A percentile compares a stretch with the other conserved stretches of the same genome.
Conservation (phyloP, 2,329 filamentous ascomycete genomes). For the Tolypocladium tundrense region DNA sequence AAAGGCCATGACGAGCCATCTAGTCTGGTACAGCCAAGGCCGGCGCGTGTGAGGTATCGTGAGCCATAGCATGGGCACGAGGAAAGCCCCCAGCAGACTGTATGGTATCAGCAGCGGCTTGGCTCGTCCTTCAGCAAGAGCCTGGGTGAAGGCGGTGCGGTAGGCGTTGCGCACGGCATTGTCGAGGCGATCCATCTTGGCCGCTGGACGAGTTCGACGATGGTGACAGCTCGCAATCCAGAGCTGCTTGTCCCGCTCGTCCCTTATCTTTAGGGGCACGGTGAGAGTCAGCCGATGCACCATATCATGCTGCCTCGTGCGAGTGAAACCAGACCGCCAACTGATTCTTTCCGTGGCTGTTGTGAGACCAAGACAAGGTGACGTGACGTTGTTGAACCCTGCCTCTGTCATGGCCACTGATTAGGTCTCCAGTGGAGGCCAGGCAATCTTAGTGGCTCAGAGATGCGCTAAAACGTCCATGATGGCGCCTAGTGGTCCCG, state of each 20-base stretch:
- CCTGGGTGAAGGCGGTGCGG: constrained; percentile 23
- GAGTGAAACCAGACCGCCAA: background rate
- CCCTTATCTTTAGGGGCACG: background rate
- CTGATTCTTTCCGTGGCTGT: background rate
- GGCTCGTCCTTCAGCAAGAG: constrained; percentile 25
- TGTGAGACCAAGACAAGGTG: background rate
- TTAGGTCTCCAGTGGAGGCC: background rate
- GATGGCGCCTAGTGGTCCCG: background rate
- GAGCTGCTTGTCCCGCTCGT: background rate
- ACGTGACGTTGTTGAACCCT: background rate
- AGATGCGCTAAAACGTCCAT: background rate
- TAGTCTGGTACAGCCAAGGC: constrained; percentile 37
- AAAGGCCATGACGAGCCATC: constrained; percentile 37
- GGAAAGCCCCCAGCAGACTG: constrained; percentile 32
- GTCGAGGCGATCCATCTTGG: constrained; percentile 11
- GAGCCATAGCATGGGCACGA: constrained; percentile 45
- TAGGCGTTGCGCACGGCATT: constrained; percentile 20
- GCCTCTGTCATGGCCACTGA: background rate
- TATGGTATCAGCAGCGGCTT: constrained; percentile 44
- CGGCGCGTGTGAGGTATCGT: constrained; percentile 41
- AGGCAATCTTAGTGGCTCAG: background rate
- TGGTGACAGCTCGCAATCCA: background rate
- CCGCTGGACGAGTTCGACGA: background rate
- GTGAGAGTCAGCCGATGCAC: background rate
- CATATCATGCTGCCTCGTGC: background rate